These are phyloP conservation scores for Cladophialophora chaetospira DNA, from an alignment of 2,329 filamentous ascomycete genomes.

Conservation along the genomic window DNA sequence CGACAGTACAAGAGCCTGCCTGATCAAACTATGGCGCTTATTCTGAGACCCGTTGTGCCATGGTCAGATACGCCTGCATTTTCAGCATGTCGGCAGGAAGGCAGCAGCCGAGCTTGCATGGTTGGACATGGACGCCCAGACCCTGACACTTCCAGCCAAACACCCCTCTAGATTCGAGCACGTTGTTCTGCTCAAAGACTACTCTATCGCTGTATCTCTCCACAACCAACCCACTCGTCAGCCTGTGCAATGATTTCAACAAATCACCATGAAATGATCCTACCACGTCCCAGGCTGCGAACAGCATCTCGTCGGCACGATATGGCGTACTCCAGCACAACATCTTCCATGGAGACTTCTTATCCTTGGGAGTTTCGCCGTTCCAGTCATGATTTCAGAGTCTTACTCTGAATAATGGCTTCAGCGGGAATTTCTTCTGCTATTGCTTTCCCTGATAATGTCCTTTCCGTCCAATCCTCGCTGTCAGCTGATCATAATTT, in stretches of 20 bases:
- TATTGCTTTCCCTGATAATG: not conserved
- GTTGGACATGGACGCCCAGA: not conserved
- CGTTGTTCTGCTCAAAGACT: slow-evolving; percentile 4
- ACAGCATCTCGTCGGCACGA: slow-evolving; percentile 7
- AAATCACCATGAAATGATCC: slow-evolving; percentile 5
- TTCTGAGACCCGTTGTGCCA: too few relatives aligned
- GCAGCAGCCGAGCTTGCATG: not conserved
- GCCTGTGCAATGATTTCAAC: not conserved
- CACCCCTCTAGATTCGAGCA: not conserved
- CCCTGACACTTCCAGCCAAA: not conserved
- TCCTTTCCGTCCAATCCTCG: not conserved
- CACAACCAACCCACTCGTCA: not conserved
- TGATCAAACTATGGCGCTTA: too few relatives aligned
- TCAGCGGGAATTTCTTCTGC: slow-evolving; percentile 14
- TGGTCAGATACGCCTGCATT: not conserved
- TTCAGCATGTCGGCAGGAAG: not conserved
- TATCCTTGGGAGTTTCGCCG: slow-evolving; percentile 9
- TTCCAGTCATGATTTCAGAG: not conserved
- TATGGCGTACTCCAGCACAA: slow-evolving; percentile 4
- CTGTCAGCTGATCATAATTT: slow-evolving; percentile 9
- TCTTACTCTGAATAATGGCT: slow-evolving; percentile 17
- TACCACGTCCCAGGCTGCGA: slow-evolving; percentile 2
- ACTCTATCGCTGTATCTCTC: slow-evolving; percentile 2
- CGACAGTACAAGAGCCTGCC: too few relatives aligned
- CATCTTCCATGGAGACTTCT: slow-evolving; percentile 1